Conservation (phyloP, 805 yeast species). For the Ogataea methanolica region DNA sequence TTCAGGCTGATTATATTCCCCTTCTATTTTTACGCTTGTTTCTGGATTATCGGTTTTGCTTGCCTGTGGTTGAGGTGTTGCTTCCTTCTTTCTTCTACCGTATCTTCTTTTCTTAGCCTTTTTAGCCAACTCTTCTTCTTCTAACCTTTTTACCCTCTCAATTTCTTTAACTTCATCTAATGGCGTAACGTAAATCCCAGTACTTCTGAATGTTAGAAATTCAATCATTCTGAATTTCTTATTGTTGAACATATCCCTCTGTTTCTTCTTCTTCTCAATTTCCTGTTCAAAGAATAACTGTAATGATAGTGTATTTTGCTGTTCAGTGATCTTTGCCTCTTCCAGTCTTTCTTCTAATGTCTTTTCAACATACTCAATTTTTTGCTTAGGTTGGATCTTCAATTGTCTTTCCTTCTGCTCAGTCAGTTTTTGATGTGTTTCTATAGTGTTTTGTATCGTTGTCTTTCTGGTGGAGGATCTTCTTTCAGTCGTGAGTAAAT, state of each 20-base stretch:
- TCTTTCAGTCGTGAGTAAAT: constrained; percentile 41
- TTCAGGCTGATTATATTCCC: no score
- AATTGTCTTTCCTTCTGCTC: constrained; percentile 58
- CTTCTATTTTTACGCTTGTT: no score
- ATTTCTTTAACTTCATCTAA: constrained; percentile 51
- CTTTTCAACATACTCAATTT: constrained; percentile 38
- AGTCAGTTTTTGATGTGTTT: constrained; percentile 66
- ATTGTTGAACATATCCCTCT: constrained; percentile 66
- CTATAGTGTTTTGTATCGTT: constrained; percentile 72
- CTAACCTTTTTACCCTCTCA: constrained; percentile 29
- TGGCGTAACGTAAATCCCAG: constrained; percentile 54
- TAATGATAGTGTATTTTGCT: constrained; percentile 65
- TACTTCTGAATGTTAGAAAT: constrained; percentile 49
- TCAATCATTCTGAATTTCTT: constrained; percentile 57
- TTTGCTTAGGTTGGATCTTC: constrained; percentile 19
- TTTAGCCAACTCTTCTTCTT: constrained; percentile 30
- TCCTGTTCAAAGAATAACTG: constrained; percentile 82
- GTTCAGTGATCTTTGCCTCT: constrained; percentile 88
- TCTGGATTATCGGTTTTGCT: constrained; percentile 7
- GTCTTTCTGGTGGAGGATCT: constrained; percentile 75
- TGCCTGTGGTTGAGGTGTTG: constrained; percentile 14
- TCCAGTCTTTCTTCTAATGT: constrained; percentile 70
- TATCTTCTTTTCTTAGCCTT: constrained; percentile 35
- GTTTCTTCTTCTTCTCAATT: constrained; percentile 68
- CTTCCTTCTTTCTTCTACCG: constrained; percentile 33